A percentile compares a stretch with the other conserved stretches of the same genome.
Conservation (phyloP, 2,329 filamentous ascomycete species). For the Didymella pomorum region DNA sequence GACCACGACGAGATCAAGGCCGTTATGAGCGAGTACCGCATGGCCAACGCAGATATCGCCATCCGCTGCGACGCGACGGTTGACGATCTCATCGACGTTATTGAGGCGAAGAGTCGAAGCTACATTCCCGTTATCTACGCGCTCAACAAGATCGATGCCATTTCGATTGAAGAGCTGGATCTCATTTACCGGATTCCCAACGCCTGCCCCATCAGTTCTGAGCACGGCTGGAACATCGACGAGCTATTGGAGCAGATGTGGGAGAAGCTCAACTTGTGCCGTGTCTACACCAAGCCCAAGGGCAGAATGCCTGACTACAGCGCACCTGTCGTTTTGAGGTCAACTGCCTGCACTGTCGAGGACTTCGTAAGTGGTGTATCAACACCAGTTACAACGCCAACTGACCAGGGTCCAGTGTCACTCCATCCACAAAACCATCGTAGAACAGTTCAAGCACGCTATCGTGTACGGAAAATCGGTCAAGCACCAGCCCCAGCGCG, state of each 20-base stretch:
- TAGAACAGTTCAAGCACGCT: constrained; percentile 93
- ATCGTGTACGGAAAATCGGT: constrained; percentile 98
- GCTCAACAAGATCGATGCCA: constrained; percentile 98
- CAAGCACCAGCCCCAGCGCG: constrained; percentile 97
- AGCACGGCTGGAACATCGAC: constrained; percentile 95
- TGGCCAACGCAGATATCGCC: constrained; percentile 94
- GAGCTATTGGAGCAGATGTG: constrained; percentile 98
- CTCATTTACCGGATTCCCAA: constrained; percentile 96
- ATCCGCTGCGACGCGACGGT: constrained; percentile 98
- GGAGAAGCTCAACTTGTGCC: constrained; percentile 90
- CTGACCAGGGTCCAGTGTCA: constrained; percentile 75
- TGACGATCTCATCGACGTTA: constrained; percentile 93
- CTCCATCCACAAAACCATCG: constrained; percentile 93
- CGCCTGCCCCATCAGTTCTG: constrained; percentile 94
- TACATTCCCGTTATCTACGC: constrained; percentile 99
- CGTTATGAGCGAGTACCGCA: constrained; percentile 96
- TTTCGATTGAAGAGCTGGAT: constrained; percentile 97
- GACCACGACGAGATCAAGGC: constrained; percentile 97
- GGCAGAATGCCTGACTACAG: constrained; percentile 93
- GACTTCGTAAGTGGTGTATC: constrained; percentile 78
- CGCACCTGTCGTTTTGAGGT: constrained; percentile 85
- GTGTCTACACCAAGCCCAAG: constrained; percentile 98
- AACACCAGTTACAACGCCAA: constrained; percentile 27
- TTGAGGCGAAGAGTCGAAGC: constrained; percentile 91
- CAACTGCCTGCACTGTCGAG: constrained; percentile 85